A percentile compares a stretch with the other conserved stretches of the same genome.
Conservation (phyloP, 2,329 filamentous ascomycete genomes). For the Ilyonectria mors-panacis region DNA sequence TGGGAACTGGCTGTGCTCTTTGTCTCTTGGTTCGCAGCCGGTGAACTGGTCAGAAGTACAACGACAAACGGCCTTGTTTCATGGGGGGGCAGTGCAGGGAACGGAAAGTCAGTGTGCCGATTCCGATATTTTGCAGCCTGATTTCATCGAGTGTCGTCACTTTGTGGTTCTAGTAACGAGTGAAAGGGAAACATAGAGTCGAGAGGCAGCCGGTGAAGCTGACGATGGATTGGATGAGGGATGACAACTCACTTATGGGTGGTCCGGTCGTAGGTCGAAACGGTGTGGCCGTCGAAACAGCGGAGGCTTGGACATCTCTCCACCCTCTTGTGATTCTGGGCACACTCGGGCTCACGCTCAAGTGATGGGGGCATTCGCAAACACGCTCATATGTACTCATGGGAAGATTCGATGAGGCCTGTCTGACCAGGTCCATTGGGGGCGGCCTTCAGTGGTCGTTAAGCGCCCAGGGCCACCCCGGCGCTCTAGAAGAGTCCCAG, state of each 20-base stretch:
- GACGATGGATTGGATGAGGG: not conserved
- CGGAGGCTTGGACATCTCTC: not conserved
- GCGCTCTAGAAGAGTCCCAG: not conserved
- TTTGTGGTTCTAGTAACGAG: not conserved
- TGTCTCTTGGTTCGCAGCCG: not conserved
- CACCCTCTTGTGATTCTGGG: not conserved
- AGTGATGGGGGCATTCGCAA: not conserved
- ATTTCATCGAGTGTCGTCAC: not conserved
- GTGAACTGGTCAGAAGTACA: not conserved
- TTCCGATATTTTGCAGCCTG: not conserved
- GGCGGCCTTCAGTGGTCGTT: slow-evolving; percentile 27
- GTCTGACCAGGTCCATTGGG: not conserved
- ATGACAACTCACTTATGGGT: not conserved
- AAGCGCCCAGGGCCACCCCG: slow-evolving; percentile 17
- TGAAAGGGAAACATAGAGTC: not conserved
- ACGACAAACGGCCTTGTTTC: not conserved
- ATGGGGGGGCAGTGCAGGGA: not conserved
- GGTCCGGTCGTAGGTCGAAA: not conserved
- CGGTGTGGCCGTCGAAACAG: not conserved
- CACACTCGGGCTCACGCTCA: not conserved
- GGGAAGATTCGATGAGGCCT: slow-evolving; percentile 1
- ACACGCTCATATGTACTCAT: not conserved
- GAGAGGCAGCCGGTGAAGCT: not conserved
- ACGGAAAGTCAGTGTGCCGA: not conserved
- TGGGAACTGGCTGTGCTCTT: not conserved